Evolutionary conservation across 2,329 filamentous ascomycete genomes (phyloP), one percentile per base, ranked within the genome.

Genomic region (Penicillium sp.): DNA sequence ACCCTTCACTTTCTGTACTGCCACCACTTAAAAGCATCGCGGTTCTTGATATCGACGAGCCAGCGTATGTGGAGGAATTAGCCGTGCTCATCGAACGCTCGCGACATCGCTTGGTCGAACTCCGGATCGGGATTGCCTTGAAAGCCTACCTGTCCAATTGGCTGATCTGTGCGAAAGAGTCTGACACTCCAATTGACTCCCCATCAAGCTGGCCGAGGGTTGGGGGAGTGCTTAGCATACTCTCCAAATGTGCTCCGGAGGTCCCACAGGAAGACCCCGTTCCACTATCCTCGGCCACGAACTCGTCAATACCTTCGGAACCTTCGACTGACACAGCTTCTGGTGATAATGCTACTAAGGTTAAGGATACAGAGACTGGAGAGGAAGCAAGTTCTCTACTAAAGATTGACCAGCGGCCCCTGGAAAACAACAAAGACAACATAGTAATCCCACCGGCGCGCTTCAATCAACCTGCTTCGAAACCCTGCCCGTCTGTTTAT

Each of bases 51-150:
- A 85, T 93, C 44, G 87, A 93, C 56, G 86, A 91, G 58, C 67
- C 87, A n/a, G 77, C 83, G 18, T 93, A 93, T 60, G 67, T 91
- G 25, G 86, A 91, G 57, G 87, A 93, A 65, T 84, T 93, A 78
- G 83, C 84, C 38, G 73, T 87, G 28, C 73, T 93, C 9, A 80
- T 93, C 45, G 83, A 84, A 45, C 78, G 81, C 16, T 91, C 86
- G 9, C 73, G 79, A 43, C 72, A 76, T 46, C 74, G 74, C 28
- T 68, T 93, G 11, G 76, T 78, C 19, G 87, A 91, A 62, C 72
- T 94, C 21, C 76, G 86, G 29, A 76, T 93, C 4, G 86, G 87
- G 4, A 80, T 93, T 39, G 80, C 86, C 4, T 59, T 69, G 10
- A 59, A 56, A 34, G 48, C 52, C 4, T 50, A 55, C 25, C 36